Percentiles rank a stretch among this genome's conserved stretches.
These are phyloP conservation scores for Tylopilus vinaceipallidus DNA, from an alignment of 768 basidiomycete genomes.

Conservation along the genomic window DNA sequence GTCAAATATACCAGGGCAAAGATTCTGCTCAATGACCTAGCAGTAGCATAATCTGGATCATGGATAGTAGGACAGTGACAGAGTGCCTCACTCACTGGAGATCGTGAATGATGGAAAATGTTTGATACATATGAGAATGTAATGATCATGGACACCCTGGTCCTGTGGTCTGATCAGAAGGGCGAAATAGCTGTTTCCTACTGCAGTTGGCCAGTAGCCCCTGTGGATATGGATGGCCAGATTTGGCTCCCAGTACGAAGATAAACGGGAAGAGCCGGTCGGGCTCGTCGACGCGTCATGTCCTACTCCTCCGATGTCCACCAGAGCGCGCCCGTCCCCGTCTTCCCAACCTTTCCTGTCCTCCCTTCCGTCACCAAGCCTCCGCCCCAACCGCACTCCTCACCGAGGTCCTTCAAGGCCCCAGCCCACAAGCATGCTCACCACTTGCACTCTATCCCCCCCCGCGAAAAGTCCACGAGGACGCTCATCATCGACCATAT, in stretches of 20 bases:
- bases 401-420: constrained; percentile 47
- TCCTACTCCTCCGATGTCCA: constrained; percentile 30
- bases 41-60: too few species aligned
- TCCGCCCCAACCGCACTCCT: constrained; percentile 10
- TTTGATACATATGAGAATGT: too few species aligned
- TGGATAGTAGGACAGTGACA: too few species aligned
- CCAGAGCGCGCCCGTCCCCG: constrained; percentile 6
- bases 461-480: constrained; percentile 83
- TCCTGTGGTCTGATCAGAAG: too few species aligned
- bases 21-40: too few species aligned
- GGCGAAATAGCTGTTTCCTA: too few species aligned
- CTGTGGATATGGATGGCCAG: too few species aligned
- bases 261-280: constrained; percentile 17
- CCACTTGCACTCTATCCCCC: constrained; percentile 83
- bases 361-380: constrained; percentile 14
- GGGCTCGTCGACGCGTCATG: background rate
- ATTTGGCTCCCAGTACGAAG: constrained; percentile 10
- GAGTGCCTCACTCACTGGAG: too few species aligned
- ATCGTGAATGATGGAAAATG: too few species aligned
- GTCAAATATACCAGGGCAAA: too few species aligned
- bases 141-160: too few species aligned
- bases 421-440: constrained; percentile 89
- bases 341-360: constrained; percentile 18
- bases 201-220: too few species aligned
- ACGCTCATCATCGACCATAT: constrained; percentile 87